Base-by-base conservation (phyloP, 352 stramenopile species). In the Pythium diclinum region DNA sequence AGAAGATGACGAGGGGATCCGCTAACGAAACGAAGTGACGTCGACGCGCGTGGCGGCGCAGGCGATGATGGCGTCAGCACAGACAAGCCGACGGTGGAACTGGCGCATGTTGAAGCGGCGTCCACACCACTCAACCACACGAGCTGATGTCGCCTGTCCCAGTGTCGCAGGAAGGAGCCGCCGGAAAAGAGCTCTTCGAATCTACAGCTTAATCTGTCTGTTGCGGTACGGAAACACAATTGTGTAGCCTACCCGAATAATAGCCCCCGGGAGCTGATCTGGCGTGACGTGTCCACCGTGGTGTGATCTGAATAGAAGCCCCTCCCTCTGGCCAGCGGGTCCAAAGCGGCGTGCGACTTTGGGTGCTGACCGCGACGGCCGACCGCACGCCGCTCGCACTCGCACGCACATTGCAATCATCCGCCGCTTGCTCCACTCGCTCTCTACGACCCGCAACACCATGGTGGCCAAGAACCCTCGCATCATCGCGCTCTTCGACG, bases 401-500 rank as follows among this genome's bases (percentile, higher is more conserved):
- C n/a, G 23, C 16, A 40, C 16, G 51, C 51, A 25, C 32, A 28
- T 28, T 58, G 52, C 52, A 46, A 33, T 30, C 52, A 58, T 46
- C 28, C 28, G 30, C 52, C 25, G 52, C 7, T 54, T 44, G 53
- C 53, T 46, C 46, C 40, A 67, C 49, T 38, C 13, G 3, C 47
- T 47, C 19, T 23, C 16, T 23, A 47, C 40, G 40, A 47, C 40
- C 40, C 16, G 40, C 46, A 73, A 16, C 46, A 73, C 44, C 49
- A 73, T 73, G 67, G 67, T 61, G 7, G 42, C 66, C 57, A 88
- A 74, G 77, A 98, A 98, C 64, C 83, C 92, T 28, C 92, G 95
- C 44, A 94, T 98, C 67, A 91, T 99, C 65, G 97, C 96, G 28
- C 92, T 99, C 65, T 99, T 99, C 76, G 97, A 99, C 76, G 96